phyloP scores from a whole-genome alignment of 352 stramenopile species.

The Stramenopiles sp. region DNA sequence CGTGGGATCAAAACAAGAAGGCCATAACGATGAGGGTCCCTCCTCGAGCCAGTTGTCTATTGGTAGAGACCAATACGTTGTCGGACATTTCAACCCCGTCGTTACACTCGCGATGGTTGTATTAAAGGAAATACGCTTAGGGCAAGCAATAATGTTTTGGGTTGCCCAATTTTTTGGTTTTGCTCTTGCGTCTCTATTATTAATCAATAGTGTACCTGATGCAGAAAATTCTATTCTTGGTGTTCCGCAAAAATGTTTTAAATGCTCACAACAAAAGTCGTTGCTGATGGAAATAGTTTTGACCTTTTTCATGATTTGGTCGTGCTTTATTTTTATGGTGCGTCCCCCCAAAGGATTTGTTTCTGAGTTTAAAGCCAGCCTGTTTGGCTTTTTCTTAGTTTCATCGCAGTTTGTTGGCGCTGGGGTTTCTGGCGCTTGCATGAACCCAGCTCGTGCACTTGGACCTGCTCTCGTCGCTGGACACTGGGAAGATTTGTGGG shows the following conservation, averaged over 20 bases:
- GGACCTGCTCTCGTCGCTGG: neutral
- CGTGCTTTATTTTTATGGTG: slow-evolving; percentile 12
- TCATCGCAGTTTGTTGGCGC: neutral
- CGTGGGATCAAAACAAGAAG: slow-evolving; percentile 3
- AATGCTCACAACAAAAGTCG: neutral
- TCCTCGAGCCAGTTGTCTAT: neutral
- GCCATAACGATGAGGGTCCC: neutral
- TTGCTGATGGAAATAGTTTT: slow-evolving; percentile 10
- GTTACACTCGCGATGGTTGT: neutral
- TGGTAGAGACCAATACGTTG: slow-evolving; percentile 9
- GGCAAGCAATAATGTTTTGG: slow-evolving; percentile 11
- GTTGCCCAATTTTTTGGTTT: slow-evolving; percentile 12
- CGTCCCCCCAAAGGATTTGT: slow-evolving; percentile 7
- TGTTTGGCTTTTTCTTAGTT: slow-evolving; percentile 5
- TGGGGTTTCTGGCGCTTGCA: slow-evolving; percentile 5
- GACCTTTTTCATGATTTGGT: slow-evolving; percentile 8
- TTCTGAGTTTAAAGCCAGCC: neutral
- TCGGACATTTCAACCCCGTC: slow-evolving; percentile 2
- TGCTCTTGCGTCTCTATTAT: neutral
- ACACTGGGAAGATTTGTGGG: neutral
- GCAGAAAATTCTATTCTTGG: slow-evolving; percentile 6
- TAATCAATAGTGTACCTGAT: slow-evolving; percentile 6
- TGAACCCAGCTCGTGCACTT: slow-evolving; percentile 6
- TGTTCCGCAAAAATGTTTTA: neutral
- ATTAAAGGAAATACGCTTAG: neutral